Evolutionary conservation across 1,284 basidiomycete genomes (phyloP).

Genomic region (Cutaneotrichosporon mucoides): DNA sequence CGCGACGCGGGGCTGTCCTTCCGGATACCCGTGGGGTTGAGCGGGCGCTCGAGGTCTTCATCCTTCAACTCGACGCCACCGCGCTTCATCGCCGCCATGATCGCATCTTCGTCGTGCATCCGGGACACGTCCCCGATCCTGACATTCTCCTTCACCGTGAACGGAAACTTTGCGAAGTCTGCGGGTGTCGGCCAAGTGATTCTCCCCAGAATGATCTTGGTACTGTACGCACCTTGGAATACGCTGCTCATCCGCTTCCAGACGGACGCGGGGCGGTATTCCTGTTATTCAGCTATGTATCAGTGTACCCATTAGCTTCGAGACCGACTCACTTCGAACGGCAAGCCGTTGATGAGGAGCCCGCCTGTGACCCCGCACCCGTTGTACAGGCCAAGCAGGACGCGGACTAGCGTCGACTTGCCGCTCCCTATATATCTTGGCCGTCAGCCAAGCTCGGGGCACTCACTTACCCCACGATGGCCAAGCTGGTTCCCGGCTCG

Average conservation of each 20-base stretch:
- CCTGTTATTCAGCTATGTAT: background rate
- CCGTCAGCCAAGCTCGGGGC: slow-evolving; percentile 3
- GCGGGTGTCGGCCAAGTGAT: too few species aligned
- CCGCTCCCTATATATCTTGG: slow-evolving; percentile 48
- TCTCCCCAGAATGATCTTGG: too few species aligned
- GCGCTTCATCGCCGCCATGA: slow-evolving; percentile 60
- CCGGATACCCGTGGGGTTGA: background rate
- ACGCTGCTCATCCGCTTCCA: slow-evolving; percentile 67
- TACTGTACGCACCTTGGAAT: slow-evolving; percentile 59
- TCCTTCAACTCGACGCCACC: slow-evolving; percentile 57
- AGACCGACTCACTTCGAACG: slow-evolving; percentile 52
- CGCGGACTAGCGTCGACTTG: slow-evolving; percentile 53
- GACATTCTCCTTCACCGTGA: slow-evolving; percentile 70
- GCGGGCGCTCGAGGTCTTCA: slow-evolving; percentile 18
- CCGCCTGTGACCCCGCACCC: slow-evolving; percentile 49
- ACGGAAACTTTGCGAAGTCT: slow-evolving; percentile 65
- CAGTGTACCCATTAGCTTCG: background rate
- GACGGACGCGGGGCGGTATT: slow-evolving; percentile 51
- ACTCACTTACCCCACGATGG: slow-evolving; percentile 43
- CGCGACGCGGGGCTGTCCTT: slow-evolving; percentile 67
- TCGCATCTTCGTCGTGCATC: slow-evolving; percentile 44
- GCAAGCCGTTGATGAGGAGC: slow-evolving; percentile 63
- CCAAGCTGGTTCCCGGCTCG: slow-evolving; percentile 64
- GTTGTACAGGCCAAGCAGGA: slow-evolving; percentile 66
- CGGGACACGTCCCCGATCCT: slow-evolving; percentile 62